Evolutionary conservation across 306 rosid genomes (phyloP).

Genomic region (Cyclanthera cordifolia): DNA sequence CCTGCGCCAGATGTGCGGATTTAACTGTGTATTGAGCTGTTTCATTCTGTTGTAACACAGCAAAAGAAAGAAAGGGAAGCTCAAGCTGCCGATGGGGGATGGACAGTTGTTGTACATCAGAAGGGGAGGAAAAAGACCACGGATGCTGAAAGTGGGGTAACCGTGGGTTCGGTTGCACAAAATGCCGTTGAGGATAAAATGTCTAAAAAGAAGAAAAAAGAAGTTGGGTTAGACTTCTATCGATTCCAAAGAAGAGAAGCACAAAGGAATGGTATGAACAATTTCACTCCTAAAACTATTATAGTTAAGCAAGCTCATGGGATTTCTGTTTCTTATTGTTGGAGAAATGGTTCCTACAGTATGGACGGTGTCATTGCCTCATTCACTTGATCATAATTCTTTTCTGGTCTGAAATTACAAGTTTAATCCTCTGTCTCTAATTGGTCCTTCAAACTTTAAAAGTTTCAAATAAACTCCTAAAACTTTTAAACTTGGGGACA

Average conservation of each 20-base stretch:
- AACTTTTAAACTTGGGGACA: too few species aligned
- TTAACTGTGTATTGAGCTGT: conserved; percentile 2
- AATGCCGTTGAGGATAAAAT: conserved; percentile 52
- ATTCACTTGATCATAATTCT: background rate
- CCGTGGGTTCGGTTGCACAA: conserved; percentile 69
- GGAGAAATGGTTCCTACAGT: background rate
- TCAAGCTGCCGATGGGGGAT: conserved; percentile 66
- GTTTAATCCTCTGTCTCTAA: too few species aligned
- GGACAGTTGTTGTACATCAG: conserved; percentile 77
- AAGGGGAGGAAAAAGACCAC: conserved; percentile 90
- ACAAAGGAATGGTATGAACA: conserved; percentile 54
- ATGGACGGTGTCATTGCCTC: background rate
- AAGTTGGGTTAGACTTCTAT: conserved; percentile 61
- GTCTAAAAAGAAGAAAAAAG: conserved; percentile 52
- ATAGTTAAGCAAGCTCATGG: background rate
- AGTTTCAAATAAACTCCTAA: too few species aligned
- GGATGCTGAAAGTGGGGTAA: conserved; percentile 62
- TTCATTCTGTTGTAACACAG: conserved; percentile 29
- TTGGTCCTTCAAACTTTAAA: background rate
- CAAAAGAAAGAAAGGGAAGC: conserved; percentile 61
- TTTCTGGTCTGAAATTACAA: background rate
- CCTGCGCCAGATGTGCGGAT: background rate
- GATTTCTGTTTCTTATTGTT: background rate
- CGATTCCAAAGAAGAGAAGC: conserved; percentile 83
- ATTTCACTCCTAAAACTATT: background rate